Evolutionary conservation across 331 rosid genomes (phyloP).

Genomic region (Prunus yedoensis): DNA sequence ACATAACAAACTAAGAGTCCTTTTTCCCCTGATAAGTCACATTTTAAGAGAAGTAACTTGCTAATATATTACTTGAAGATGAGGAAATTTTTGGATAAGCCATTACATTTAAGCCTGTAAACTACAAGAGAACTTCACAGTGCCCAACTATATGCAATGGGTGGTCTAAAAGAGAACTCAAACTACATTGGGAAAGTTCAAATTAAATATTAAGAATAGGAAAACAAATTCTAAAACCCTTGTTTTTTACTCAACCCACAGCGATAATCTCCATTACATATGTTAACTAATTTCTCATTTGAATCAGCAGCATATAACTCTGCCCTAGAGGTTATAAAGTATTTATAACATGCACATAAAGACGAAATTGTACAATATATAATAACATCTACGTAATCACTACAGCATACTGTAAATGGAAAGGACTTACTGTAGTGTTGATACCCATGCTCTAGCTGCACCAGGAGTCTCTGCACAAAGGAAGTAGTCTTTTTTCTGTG

Average conservation of each 20-base stretch:
- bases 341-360: conserved; percentile 17
- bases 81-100: background rate
- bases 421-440: conserved; percentile 85
- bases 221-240: conserved; percentile 2
- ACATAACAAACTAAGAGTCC: background rate
- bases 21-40: background rate
- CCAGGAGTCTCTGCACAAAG: conserved; percentile 98
- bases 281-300: background rate
- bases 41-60: background rate
- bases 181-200: background rate
- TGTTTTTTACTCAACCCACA: background rate
- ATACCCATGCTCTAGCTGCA: conserved; percentile 99
- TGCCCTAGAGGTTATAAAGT: background rate
- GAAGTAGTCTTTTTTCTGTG: conserved; percentile 95
- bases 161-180: background rate
- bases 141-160: background rate
- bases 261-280: background rate
- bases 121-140: background rate
- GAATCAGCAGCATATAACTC: background rate
- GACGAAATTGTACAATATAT: background rate
- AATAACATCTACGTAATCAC: background rate
- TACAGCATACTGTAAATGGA: conserved; percentile 7
- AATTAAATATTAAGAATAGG: background rate
- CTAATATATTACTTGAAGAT: background rate
- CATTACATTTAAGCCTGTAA: background rate